These are phyloP conservation scores for Yamadazyma atlantica DNA, from an alignment of 1,139 yeast species.

Conservation along the genomic window DNA sequence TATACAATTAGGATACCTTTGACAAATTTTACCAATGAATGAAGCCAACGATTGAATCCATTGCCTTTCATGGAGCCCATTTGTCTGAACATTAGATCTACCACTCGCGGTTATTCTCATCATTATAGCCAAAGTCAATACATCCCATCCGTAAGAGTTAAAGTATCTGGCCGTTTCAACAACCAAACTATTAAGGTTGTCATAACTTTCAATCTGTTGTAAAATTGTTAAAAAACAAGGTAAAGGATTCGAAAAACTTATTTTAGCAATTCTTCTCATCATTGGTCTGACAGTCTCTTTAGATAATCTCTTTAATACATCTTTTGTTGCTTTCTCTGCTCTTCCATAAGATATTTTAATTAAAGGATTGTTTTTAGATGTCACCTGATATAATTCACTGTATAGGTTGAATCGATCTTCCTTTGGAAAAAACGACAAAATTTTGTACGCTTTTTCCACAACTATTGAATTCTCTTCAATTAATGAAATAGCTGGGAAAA, in stretches of 20 bases:
- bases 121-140: constrained; percentile 69
- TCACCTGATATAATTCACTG: constrained; percentile 70
- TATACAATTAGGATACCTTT: constrained; percentile 47
- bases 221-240: constrained; percentile 67
- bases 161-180: constrained; percentile 81
- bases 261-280: constrained; percentile 74
- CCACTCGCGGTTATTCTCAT: constrained; percentile 67
- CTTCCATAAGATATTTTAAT: constrained; percentile 64
- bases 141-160: constrained; percentile 84
- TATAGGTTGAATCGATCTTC: constrained; percentile 76
- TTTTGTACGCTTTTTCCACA: constrained; percentile 57
- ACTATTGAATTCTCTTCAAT: constrained; percentile 62
- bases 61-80: constrained; percentile 78
- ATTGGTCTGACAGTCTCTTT: constrained; percentile 77
- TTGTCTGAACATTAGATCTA: constrained; percentile 66
- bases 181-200: constrained; percentile 74
- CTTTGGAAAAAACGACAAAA: constrained; percentile 55
- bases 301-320: constrained; percentile 80
- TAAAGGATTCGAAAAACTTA: constrained; percentile 80
- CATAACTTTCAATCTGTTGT: constrained; percentile 87
- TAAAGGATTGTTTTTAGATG: constrained; percentile 55
- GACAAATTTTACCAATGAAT: constrained; percentile 65
- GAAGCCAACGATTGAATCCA: constrained; percentile 81
- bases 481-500: constrained; percentile 68
- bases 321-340: constrained; percentile 83